phyloP scores from a whole-genome alignment of 1,284 basidiomycete genomes.

The Malassezia cuniculi region DNA sequence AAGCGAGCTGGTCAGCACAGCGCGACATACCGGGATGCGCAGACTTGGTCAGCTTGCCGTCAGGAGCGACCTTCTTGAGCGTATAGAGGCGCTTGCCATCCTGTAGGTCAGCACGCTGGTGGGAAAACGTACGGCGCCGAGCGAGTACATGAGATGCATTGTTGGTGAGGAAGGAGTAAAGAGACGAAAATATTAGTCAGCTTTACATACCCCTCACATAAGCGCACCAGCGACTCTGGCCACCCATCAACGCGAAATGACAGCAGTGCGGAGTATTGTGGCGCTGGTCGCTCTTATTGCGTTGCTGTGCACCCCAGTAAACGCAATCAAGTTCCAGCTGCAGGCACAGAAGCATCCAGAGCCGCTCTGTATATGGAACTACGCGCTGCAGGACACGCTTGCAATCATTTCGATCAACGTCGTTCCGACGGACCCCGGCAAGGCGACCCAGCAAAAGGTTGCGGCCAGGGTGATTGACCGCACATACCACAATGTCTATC shows the following conservation, averaged over 20 bases:
- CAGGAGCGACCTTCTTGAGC: conserved; percentile 37
- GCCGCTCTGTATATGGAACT: conserved; percentile 44
- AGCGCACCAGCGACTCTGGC: background rate
- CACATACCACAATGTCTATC: conserved; percentile 75
- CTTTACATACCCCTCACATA: background rate
- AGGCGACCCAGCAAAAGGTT: conserved; percentile 45
- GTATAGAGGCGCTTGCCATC: conserved; percentile 44
- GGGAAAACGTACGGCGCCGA: conserved; percentile 28
- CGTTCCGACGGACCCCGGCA: conserved; percentile 47
- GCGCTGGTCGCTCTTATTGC: conserved; percentile 9
- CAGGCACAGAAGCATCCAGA: conserved; percentile 17
- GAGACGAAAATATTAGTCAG: conserved; percentile 5
- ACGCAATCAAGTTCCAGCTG: conserved; percentile 42
- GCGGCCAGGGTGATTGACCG: conserved; percentile 92
- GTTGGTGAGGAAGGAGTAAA: conserved; percentile 7
- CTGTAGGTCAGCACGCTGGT: conserved; percentile 12
- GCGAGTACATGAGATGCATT: conserved; percentile 45
- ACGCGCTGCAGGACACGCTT: conserved; percentile 40
- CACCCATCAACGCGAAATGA: too few relatives aligned
- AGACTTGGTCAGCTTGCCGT: conserved; percentile 36
- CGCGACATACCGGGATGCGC: conserved; percentile 30
- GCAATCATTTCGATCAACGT: conserved; percentile 78
- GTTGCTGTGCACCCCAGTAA: conserved; percentile 1
- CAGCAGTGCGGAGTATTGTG: too few relatives aligned
- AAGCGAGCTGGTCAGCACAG: conserved; percentile 26